phyloP scores from a whole-genome alignment of 2,329 filamentous ascomycete genomes.

The Cladosporium cucumerinum region DNA sequence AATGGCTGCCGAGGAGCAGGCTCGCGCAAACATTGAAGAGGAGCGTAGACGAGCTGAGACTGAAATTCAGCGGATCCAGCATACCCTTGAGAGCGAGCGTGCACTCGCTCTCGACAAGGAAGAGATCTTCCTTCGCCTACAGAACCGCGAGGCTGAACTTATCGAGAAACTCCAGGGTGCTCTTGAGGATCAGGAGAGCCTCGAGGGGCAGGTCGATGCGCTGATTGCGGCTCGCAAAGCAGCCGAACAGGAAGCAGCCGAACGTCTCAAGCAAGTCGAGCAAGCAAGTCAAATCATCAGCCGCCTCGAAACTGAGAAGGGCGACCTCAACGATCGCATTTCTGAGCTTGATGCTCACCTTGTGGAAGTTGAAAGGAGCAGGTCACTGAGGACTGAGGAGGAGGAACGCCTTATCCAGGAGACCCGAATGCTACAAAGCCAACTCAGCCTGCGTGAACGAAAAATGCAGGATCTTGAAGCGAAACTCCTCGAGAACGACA shows the following conservation, averaged over 20 bases:
- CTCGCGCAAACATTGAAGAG: slow-evolving; percentile 80
- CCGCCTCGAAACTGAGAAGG: slow-evolving; percentile 82
- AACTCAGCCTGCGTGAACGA: slow-evolving; percentile 81
- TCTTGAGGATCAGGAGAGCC: slow-evolving; percentile 86
- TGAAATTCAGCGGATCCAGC: slow-evolving; percentile 85
- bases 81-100: slow-evolving; percentile 91
- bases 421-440: slow-evolving; percentile 86
- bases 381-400: slow-evolving; percentile 70
- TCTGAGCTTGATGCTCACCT: slow-evolving; percentile 68
- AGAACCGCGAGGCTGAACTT: slow-evolving; percentile 84
- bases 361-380: slow-evolving; percentile 64
- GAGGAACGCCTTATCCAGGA: slow-evolving; percentile 77
- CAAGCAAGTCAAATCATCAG: slow-evolving; percentile 86
- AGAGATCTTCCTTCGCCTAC: slow-evolving; percentile 96
- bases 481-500: slow-evolving; percentile 78
- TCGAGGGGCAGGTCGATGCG: slow-evolving; percentile 90
- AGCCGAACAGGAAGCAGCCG: slow-evolving; percentile 78
- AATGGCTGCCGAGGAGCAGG: slow-evolving; percentile 71
- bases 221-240: slow-evolving; percentile 85
- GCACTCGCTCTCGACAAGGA: slow-evolving; percentile 97
- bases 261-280: slow-evolving; percentile 76
- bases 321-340: slow-evolving; percentile 64
- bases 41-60: slow-evolving; percentile 82
- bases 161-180: slow-evolving; percentile 90
- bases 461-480: slow-evolving; percentile 84